Base-by-base conservation (phyloP, 768 basidiomycete genomes). In the Trametes cingulata region DNA sequence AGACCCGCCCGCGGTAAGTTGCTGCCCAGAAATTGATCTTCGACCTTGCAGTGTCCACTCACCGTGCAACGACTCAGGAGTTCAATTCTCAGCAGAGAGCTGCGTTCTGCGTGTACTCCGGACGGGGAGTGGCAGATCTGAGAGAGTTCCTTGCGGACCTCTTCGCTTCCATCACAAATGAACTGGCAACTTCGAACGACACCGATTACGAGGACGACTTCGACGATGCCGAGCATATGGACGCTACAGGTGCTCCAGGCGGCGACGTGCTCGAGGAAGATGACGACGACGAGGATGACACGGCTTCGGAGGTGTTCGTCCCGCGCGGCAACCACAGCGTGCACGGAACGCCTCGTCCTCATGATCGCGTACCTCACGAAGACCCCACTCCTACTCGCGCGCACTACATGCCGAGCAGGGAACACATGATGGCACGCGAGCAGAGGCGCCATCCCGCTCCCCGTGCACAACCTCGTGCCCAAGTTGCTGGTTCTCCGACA, bases 41-140 rank as follows among this genome's bases (percentile, higher is more conserved):
- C 0, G 4, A 2, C 7, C 7, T n/a, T 20, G 0, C 9, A 19
- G 15, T 41, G 17, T n/a, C n/a, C n/a, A 12, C 36, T 36, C 50
- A 27, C 3, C n/a, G n/a, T 49, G 10, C 20, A 50, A 10, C 46
- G 49, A 10, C 45, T 49, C 37, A 96, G 93, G 93, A 96, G 56
- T 98, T 96, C 73, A 98, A 91, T 69, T 80, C 87, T 37, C 88
- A 87, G 47, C 97, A 99, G 71, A 86, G 93, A 49, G 79, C 84
- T 19, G 85, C 93, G 4, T 99, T 98, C 71, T 98, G 97, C 74
- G 97, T 99, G 15, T 99, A 92, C 77, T 98, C 96, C 12, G 93
- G 94, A 20, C 87, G 87, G 65, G 95, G 96, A 7, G 91, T 99
- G 1, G 76, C 82, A 12, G 87, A 93, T 48, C 81, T 99, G 19